Percentiles rank a stretch among this genome's conserved stretches.
Conservation (phyloP, 164 flowering plant species). For the Warburgia ugandensis region DNA sequence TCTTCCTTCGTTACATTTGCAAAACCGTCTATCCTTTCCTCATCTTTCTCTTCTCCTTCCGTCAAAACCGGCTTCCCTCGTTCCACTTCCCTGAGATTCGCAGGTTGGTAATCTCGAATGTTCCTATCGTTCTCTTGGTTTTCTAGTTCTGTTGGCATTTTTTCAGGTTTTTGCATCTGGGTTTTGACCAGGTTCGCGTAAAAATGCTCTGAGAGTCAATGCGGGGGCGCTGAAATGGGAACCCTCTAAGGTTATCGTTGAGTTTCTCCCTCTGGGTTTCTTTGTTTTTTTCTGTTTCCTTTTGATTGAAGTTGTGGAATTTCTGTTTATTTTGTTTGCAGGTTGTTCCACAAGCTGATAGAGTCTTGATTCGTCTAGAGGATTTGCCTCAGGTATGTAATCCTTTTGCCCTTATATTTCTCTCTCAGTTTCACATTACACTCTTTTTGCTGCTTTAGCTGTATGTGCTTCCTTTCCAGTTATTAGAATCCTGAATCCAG, state of each 20-base stretch:
- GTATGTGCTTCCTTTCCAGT: too few relatives aligned
- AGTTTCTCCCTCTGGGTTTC: not conserved
- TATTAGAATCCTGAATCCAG: too few relatives aligned
- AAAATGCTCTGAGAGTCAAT: slow-evolving; percentile 38
- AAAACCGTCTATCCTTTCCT: slow-evolving; percentile 21
- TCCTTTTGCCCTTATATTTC: not conserved
- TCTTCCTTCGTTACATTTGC: slow-evolving; percentile 34
- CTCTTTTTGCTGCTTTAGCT: not conserved
- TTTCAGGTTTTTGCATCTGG: not conserved
- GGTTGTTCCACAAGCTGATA: slow-evolving; percentile 86
- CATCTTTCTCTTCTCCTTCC: slow-evolving; percentile 1
- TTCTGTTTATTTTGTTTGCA: slow-evolving; percentile 12
- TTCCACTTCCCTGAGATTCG: slow-evolving; percentile 19
- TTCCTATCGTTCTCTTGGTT: not conserved
- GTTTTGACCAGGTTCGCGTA: slow-evolving; percentile 29
- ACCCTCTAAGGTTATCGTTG: slow-evolving; percentile 53
- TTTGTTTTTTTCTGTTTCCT: not conserved
- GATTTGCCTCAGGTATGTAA: slow-evolving; percentile 57
- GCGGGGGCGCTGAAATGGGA: slow-evolving; percentile 63
- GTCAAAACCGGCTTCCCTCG: slow-evolving; percentile 21
- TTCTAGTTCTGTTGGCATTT: too few relatives aligned
- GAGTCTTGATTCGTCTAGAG: slow-evolving; percentile 79
- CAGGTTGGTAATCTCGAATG: slow-evolving; percentile 11
- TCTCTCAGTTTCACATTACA: too few relatives aligned
- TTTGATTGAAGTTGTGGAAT: not conserved